These are phyloP conservation scores for Stagonosporopsis vannaccii DNA, from an alignment of 2,329 filamentous ascomycete genomes.

Conservation along the genomic window DNA sequence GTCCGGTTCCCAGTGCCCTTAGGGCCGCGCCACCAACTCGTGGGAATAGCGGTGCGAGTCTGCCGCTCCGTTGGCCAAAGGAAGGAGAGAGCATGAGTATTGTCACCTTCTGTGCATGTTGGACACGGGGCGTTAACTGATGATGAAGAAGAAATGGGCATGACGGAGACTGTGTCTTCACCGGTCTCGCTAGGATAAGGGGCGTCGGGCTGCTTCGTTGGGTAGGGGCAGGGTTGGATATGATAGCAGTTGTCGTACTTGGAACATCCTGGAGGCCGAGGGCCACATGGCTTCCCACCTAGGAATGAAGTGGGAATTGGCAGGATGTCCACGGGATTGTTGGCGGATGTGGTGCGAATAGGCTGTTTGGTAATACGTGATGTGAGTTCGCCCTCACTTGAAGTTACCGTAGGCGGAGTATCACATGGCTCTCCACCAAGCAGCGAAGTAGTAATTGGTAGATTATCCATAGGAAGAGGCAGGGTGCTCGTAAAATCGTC, in stretches of 20 bases:
- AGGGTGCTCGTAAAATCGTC: no score
- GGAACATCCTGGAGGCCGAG: neutral
- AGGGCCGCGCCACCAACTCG: neutral
- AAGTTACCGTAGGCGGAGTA: no score
- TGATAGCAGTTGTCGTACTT: no score
- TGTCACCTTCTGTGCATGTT: neutral
- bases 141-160: neutral
- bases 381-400: no score
- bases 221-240: neutral
- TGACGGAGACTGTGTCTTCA: neutral
- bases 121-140: no score
- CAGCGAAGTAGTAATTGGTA: neutral
- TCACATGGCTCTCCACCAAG: neutral
- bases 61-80: neutral
- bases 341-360: no score
- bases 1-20: neutral
- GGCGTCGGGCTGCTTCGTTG: neutral
- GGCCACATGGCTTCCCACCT: no score
- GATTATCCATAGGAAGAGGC: neutral
- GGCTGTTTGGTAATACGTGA: no score
- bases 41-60: neutral
- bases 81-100: neutral
- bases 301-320: neutral
- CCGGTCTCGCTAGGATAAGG: neutral
- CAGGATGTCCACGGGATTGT: neutral